phyloP scores from a whole-genome alignment of 1,284 basidiomycete genomes.

The Ceratobasidium sp. region DNA sequence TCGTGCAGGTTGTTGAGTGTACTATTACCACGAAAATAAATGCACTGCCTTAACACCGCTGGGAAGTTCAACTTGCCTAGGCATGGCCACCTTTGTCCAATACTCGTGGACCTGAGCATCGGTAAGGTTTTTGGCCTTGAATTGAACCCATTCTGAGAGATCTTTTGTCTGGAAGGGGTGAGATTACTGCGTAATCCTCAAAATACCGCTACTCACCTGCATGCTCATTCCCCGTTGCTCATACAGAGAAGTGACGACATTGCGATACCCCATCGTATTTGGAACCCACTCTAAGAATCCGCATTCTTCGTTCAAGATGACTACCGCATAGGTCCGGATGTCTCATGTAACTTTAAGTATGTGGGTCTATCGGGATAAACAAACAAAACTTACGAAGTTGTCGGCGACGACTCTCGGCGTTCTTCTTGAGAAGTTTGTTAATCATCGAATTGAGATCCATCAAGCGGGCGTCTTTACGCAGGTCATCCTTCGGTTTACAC shows the following conservation, averaged over 20 bases:
- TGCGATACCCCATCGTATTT: constrained; percentile 88
- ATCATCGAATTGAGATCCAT: constrained; percentile 99
- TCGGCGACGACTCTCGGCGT: constrained; percentile 90
- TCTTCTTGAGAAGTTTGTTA: constrained; percentile 95
- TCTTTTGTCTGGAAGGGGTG: constrained; percentile 17
- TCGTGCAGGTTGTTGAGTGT: constrained; percentile 74
- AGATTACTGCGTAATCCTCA: background rate
- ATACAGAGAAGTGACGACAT: constrained; percentile 82
- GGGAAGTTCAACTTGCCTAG: constrained; percentile 58
- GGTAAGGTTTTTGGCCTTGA: constrained; percentile 23
- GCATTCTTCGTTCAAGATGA: constrained; percentile 96
- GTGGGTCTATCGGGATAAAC: too few species aligned
- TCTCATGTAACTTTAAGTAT: constrained; percentile 62
- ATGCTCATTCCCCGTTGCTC: constrained; percentile 66
- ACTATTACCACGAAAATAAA: constrained; percentile 61
- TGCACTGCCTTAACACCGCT: constrained; percentile 57
- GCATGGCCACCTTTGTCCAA: constrained; percentile 58
- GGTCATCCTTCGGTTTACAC: constrained; percentile 97
- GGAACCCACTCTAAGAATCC: constrained; percentile 99
- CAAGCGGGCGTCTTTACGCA: constrained; percentile 95
- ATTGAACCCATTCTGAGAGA: constrained; percentile 43
- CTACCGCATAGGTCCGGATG: constrained; percentile 95
- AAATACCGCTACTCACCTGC: constrained; percentile 66
- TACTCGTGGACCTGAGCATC: constrained; percentile 38
- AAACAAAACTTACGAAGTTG: constrained; percentile 76